Base-by-base conservation (phyloP, 192 early-diverging fungal species). In the Thoreauomyces humboldtii region DNA sequence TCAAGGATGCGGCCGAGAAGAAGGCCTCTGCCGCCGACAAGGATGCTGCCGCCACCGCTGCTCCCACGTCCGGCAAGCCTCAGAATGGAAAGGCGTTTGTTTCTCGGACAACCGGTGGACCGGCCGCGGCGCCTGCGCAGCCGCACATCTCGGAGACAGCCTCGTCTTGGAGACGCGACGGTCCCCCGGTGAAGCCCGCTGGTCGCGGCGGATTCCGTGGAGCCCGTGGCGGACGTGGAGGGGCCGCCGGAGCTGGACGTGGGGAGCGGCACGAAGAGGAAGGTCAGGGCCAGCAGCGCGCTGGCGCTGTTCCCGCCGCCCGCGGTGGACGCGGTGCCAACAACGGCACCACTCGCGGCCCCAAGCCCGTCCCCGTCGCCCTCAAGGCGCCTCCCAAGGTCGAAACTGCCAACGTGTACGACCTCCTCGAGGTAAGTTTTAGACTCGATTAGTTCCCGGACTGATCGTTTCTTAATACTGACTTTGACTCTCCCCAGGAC, bases 381-480 rank as follows among this genome's bases (percentile, higher is more conserved):
- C 56, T 61, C 35, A 59, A 73, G 50, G 59, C 69, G 46, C 15
- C 27, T n/a, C 32, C 33, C 12, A 37, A 73, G 22, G 32, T 73
- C 11, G 38, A 69, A 35, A 69, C 32, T 35, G 37, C 21, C 35
- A 73, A 73, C 51, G 71, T 50, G 12, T 73, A 69, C 24, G 71
- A 69, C 33, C 53, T 73, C 11, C 50, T 73, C 14, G 65, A 43
- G 27, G 71, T 57, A 57, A 57, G 55, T 57, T 12, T 17, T 41
- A 12, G 55, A 34, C 9, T 6, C 25, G n/a, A 41, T 41, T 41
- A 9, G 11, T 12, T 46, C 44, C 19, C 44, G 44, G 2, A 12
- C 44, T 7, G 12, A 6, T 17, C 44, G 9, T 41, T 41, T 41
- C 9, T 17, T 41, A 41, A n/a, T n/a, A n/a, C n/a, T n/a, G n/a